Percentiles rank a stretch among this genome's conserved stretches.
Evolutionary conservation across 2,329 filamentous ascomycete species (phyloP).

Genomic region (Immersiporthe knoxdaviesiana): DNA sequence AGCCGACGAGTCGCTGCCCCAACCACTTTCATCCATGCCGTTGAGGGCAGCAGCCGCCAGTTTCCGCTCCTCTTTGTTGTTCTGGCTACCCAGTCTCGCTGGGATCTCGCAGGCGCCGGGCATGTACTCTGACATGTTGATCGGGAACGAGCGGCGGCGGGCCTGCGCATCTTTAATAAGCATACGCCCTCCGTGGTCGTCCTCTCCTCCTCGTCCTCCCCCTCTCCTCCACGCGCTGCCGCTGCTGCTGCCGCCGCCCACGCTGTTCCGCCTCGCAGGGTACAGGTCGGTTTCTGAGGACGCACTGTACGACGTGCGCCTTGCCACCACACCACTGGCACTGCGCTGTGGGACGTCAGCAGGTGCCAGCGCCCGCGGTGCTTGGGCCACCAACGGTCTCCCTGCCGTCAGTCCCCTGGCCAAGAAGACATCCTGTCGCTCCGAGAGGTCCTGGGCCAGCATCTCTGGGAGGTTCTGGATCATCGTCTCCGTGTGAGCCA

Average conservation of each 20-base stretch:
- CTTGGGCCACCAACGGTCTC: constrained; percentile 45
- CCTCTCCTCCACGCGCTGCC: constrained; percentile 10
- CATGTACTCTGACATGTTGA: constrained; percentile 9
- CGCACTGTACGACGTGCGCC: constrained; percentile 22
- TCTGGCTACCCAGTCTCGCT: constrained; percentile 15
- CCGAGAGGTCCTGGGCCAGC: constrained; percentile 57
- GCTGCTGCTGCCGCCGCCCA: too few species aligned
- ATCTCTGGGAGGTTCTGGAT: constrained; percentile 58
- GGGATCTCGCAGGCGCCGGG: constrained; percentile 1
- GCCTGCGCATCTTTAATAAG: constrained; percentile 19
- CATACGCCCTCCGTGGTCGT: constrained; percentile 15
- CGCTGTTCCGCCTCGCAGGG: constrained; percentile 17
- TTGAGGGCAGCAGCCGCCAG: constrained; percentile 23
- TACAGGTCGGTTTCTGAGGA: constrained; percentile 25
- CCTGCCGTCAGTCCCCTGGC: constrained; percentile 58
- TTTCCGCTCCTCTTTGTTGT: constrained; percentile 14
- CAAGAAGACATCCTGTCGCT: constrained; percentile 51
- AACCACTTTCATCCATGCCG: constrained; percentile 27
- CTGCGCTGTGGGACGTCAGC: constrained; percentile 24
- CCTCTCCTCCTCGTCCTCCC: too few species aligned
- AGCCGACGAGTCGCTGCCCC: constrained; percentile 39
- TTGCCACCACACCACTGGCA: constrained; percentile 21
- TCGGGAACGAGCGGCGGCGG: constrained; percentile 11
- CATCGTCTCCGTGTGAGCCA: constrained; percentile 29
- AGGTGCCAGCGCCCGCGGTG: constrained; percentile 27